Conservation (phyloP, 225 moss, liverwort and hornwort genomes). For the Lunularia cruciata region DNA sequence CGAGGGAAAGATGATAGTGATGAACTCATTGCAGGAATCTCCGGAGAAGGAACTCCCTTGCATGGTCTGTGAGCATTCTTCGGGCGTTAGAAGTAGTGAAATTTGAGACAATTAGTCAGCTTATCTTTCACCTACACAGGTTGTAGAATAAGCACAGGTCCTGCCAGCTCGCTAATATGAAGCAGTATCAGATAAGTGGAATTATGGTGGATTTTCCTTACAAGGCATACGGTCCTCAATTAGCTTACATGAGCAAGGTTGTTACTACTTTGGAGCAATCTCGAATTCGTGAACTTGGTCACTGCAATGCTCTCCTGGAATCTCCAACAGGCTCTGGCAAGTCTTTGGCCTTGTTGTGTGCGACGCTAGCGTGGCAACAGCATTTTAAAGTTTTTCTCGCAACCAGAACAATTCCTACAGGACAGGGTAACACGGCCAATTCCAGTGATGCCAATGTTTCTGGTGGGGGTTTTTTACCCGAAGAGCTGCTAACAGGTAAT, state of each 20-base stretch:
- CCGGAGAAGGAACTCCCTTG: no score
- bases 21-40: no score
- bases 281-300: conserved; percentile 36
- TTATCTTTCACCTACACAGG: no score
- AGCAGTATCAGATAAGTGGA: conserved; percentile 52
- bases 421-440: no score
- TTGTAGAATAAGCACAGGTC: no score
- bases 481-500: conserved; percentile 26
- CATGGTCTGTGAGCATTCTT: no score
- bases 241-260: conserved; percentile 78
- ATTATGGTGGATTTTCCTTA: conserved; percentile 59
- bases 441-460: conserved; percentile 35
- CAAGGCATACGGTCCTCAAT: conserved; percentile 68
- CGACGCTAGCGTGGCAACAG: conserved; percentile 72
- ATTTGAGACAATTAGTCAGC: no score
- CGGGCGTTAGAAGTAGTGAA: no score
- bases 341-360: conserved; percentile 68
- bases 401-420: no score
- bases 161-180: no score
- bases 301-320: conserved; percentile 67
- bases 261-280: conserved; percentile 63
- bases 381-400: conserved; percentile 34
- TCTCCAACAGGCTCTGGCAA: conserved; percentile 88
- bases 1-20: no score
- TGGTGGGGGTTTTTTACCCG: conserved; percentile 57